These are phyloP conservation scores for Terana coerulea DNA, from an alignment of 768 basidiomycete species.

Conservation along the genomic window DNA sequence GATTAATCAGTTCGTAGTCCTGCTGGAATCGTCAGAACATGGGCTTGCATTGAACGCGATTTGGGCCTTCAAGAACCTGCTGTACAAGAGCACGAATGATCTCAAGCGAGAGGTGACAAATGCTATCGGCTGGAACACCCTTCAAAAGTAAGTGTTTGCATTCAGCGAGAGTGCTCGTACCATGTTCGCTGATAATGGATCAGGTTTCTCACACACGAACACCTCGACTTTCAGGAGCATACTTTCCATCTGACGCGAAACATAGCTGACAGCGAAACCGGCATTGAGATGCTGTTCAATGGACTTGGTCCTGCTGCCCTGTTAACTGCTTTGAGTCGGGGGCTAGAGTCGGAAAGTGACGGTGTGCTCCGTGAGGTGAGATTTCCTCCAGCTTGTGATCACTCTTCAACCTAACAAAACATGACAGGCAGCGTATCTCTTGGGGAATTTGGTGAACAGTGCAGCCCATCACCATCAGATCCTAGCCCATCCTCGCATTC, in stretches of 20 bases:
- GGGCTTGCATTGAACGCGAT: constrained; percentile 63
- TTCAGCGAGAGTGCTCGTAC: not conserved
- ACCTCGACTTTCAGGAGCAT: constrained; percentile 64
- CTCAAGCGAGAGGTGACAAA: constrained; percentile 66
- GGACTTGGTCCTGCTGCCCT: constrained; percentile 47
- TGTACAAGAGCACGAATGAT: constrained; percentile 56
- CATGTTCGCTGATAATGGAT: not conserved
- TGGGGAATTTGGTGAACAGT: constrained; percentile 71
- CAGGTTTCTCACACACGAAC: constrained; percentile 54
- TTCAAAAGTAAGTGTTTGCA: constrained; percentile 46
- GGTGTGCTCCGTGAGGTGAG: constrained; percentile 52
- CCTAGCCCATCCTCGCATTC: constrained; percentile 46
- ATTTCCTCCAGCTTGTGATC: not conserved
- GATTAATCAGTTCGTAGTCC: constrained; percentile 56
- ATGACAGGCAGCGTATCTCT: constrained; percentile 49
- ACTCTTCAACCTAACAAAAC: not conserved
- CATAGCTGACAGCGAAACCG: constrained; percentile 59
- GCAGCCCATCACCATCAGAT: constrained; percentile 46
- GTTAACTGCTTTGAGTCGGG: constrained; percentile 41
- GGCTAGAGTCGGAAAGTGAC: constrained; percentile 49
- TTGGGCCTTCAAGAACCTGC: constrained; percentile 88
- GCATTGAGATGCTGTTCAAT: constrained; percentile 56
- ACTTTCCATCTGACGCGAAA: constrained; percentile 65
- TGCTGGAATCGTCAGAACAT: constrained; percentile 51
- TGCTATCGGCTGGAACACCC: constrained; percentile 60